Conservation (phyloP, 805 yeast species). For the Jamesozyma jinghongensis region DNA sequence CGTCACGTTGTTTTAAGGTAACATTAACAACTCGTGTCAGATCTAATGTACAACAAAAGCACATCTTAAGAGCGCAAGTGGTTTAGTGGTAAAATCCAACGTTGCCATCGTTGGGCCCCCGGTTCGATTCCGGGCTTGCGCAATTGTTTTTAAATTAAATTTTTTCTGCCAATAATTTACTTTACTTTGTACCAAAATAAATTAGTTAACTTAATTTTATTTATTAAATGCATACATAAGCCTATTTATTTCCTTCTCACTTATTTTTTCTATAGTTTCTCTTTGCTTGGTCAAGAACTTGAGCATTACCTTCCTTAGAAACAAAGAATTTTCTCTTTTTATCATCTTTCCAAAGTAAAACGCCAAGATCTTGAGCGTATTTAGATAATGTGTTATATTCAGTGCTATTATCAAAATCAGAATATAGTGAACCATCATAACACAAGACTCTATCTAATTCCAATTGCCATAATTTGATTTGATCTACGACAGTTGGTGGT, state of each 20-base stretch:
- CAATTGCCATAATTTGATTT: conserved; percentile 89
- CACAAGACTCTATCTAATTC: conserved; percentile 88
- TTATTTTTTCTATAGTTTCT: conserved; percentile 31
- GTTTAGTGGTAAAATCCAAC: conserved; percentile 8
- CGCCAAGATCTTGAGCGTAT: conserved; percentile 89
- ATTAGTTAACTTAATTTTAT: no score
- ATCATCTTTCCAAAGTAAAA: conserved; percentile 77
- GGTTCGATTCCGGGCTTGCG: conserved; percentile 10
- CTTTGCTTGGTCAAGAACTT: conserved; percentile 85
- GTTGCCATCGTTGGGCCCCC: conserved; percentile 9
- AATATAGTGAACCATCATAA: conserved; percentile 77
- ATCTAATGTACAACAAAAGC: no score
- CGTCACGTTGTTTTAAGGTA: no score
- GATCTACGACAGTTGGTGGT: conserved; percentile 97
- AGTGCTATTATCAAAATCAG: conserved; percentile 68
- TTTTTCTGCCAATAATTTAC: no score
- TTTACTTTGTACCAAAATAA: no score
- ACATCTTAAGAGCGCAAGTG: conserved; percentile 8
- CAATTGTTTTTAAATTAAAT: conserved; percentile 1
- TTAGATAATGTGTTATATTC: conserved; percentile 65
- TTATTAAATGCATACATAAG: no score
- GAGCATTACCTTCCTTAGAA: conserved; percentile 75
- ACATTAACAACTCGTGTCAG: no score
- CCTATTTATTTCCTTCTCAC: neutral
- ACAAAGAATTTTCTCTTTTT: conserved; percentile 69